A percentile compares a stretch with the other conserved stretches of the same genome.
Conservation (phyloP, 164 flowering plant genomes). For the Protea cynaroides region DNA sequence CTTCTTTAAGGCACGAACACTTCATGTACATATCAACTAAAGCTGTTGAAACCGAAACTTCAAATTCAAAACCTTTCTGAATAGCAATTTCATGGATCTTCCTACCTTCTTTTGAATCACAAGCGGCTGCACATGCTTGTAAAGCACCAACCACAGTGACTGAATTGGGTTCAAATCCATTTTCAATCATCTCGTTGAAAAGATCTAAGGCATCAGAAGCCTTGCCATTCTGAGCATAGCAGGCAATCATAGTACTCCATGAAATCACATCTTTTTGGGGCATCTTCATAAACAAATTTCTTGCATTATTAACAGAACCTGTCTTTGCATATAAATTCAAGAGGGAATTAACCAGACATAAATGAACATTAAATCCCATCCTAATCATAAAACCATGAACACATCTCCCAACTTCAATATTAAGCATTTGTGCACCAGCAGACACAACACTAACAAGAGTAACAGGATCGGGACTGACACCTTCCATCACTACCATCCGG, state of each 20-base stretch:
- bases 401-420: slow-evolving; percentile 25
- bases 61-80: slow-evolving; percentile 25
- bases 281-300: neutral
- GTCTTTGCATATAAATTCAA: slow-evolving; percentile 38
- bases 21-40: neutral
- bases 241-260: neutral
- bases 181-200: slow-evolving; percentile 15
- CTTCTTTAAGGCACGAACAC: slow-evolving; percentile 24
- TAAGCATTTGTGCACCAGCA: slow-evolving; percentile 27
- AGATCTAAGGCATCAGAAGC: neutral
- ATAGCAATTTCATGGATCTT: slow-evolving; percentile 26
- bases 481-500: slow-evolving; percentile 23
- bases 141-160: slow-evolving; percentile 29
- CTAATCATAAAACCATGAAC: slow-evolving; percentile 28
- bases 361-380: slow-evolving; percentile 12
- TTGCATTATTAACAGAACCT: slow-evolving; percentile 19
- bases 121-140: slow-evolving; percentile 32
- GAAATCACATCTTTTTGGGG: neutral
- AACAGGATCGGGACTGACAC: slow-evolving; percentile 17
- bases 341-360: slow-evolving; percentile 26
- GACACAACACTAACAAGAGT: slow-evolving; percentile 36
- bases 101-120: slow-evolving; percentile 26
- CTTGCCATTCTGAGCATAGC: neutral
- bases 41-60: slow-evolving; percentile 18
- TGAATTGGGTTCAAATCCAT: slow-evolving; percentile 23